Base-by-base conservation (phyloP, 2,329 filamentous ascomycete species). In the Aschersonia sp. region DNA sequence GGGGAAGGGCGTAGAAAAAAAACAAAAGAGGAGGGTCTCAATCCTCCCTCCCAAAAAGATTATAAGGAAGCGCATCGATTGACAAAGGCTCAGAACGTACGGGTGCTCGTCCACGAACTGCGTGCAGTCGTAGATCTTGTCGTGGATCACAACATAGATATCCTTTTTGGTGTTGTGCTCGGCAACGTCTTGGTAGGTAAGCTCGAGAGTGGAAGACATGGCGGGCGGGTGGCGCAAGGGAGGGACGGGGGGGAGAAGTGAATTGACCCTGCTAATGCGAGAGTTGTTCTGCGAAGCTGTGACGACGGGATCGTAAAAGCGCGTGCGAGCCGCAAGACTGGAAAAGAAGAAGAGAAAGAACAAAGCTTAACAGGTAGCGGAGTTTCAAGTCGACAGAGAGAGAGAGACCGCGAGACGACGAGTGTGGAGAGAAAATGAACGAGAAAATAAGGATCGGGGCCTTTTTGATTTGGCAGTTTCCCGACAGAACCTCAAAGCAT, bases 71-170 rank as follows among this genome's bases (percentile, higher is more conserved):
- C 22, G 22, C 22, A 22, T 22, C 35, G 35, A 12, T 37, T 14
- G 14, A 42, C 40, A 42, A 39, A 5, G 5, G 6, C 14, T 42
- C 9, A 2, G 14, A 9, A 77, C 78, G 70, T 73, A 83, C 79
- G 92, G 92, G 68, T 98, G 92, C 81, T 98, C 92, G 65, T 97
- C 90, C 57, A 97, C 75, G 69, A 98, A 98, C 68, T 82, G 84
- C 60, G 81, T 78, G 64, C 75, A 69, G 68, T 97, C 79, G 79
- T 97, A 98, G 72, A 98, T 82, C 75, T 95, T 95, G 69, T 95
- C 89, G 72, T 97, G 87, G 60, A 98, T 80, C 54, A 96, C 83
- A 60, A 96, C 66, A 72, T 77, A 95, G 55, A 95, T 73, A 67
- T 97, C 88, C 77, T 88, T 95, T 81, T 96, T 96, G 69, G 78